Percentiles rank a stretch among this genome's conserved stretches.
phyloP scores from a whole-genome alignment of 148 eudicot genomes.

The Cornus florida region DNA sequence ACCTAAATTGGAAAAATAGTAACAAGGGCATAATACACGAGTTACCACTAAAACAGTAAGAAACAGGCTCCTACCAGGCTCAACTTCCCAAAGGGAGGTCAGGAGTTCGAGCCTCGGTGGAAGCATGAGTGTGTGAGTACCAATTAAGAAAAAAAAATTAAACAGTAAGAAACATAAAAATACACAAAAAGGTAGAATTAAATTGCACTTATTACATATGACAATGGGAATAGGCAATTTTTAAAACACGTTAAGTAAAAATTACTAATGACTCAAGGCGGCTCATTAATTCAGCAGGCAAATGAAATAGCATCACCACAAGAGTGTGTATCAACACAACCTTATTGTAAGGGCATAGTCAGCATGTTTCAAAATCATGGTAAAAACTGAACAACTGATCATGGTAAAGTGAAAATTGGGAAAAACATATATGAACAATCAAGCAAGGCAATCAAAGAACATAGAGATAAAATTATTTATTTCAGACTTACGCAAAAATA shows the following conservation, averaged over 20 bases:
- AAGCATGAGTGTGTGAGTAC: too few species aligned
- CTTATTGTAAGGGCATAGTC: neutral
- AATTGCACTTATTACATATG: neutral
- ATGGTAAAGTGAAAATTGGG: neutral
- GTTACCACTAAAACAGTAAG: neutral
- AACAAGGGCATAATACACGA: neutral
- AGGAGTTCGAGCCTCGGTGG: too few species aligned
- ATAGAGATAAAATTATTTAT: neutral
- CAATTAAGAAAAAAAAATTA: neutral
- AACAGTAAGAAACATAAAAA: neutral
- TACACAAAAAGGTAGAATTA: neutral
- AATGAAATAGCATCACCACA: neutral
- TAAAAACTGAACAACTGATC: neutral
- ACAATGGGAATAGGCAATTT: neutral
- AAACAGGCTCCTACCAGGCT: too few species aligned
- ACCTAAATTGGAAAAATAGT: slow-evolving; percentile 42
- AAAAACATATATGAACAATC: neutral
- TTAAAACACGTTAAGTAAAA: too few species aligned
- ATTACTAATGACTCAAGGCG: neutral
- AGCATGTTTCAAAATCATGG: slow-evolving; percentile 2
- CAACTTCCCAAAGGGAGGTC: too few species aligned
- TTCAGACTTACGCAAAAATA: too few species aligned
- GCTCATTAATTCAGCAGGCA: neutral
- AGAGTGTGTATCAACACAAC: neutral
- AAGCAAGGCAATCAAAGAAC: neutral